Evolutionary conservation across 345 rosid species (phyloP), one percentile per base, ranked within the genome.

Genomic region (Lagerstroemia speciosa): DNA sequence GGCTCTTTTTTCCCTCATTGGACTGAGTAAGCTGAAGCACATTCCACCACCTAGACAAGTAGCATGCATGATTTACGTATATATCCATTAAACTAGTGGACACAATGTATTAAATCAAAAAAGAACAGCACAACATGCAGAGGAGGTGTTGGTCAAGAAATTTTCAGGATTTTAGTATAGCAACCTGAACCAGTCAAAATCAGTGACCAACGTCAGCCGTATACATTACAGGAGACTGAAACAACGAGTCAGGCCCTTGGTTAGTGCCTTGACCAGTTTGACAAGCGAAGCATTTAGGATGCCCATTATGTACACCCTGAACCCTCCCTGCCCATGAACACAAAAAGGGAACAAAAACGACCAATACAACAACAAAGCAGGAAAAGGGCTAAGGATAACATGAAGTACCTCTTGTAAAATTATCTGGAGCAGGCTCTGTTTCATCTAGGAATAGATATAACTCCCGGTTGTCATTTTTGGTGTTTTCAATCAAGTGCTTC

Each of bases 401-500:
- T 24, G 67, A 65, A 65, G 33, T 80, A 92, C 99, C 96, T 79
- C 72, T 73, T 24, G 73, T 71, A 78, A 81, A 85, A 68, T 79
- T 87, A 31, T 72, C 63, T 14, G 92, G 87, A 71, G 77, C 69
- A 22, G 87, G 83, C 71, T 94, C 98, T 57, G 75, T 88, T 75
- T 81, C 89, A 78, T 79, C 83, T 69, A 92, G 75, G 48, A 87
- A 92, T 15, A 94, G 75, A 73, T 82, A 77, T 30, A 94, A 76
- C 73, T 84, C 89, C n/a, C 75, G 80, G 6, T 80, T 72, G 37
- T 78, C 86, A 48, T 76, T 84, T 72, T 76, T 82, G 2, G 85
- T 68, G 77, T 81, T 95, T 78, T 92, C 97, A 68, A 88, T 81
- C 69, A 86, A 73, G 74, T 86, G 70, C 85, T 92, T 95, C 75